phyloP scores from a whole-genome alignment of 75 land plant species.

The Pinus tabuliformis region DNA sequence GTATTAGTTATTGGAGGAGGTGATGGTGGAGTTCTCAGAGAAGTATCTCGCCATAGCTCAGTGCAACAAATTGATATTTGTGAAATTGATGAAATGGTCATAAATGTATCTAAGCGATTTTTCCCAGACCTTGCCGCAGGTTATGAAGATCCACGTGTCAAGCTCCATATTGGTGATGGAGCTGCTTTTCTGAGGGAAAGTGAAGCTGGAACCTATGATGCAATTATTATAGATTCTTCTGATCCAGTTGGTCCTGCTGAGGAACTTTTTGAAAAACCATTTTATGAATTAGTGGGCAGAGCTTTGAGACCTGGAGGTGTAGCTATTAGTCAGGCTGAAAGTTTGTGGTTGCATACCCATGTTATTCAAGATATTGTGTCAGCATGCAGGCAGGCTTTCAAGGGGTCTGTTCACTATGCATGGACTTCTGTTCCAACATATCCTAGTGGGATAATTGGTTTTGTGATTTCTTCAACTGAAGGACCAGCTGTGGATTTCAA shows the following conservation, averaged over 20 bases:
- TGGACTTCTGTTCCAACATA: not conserved
- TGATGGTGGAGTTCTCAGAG: conserved; percentile 74
- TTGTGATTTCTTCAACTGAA: conserved; percentile 83
- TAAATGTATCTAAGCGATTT: conserved; percentile 67
- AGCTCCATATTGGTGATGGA: conserved; percentile 57
- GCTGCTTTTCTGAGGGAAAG: conserved; percentile 77
- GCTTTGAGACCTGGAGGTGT: not conserved
- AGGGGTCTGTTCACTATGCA: not conserved
- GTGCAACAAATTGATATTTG: conserved; percentile 69
- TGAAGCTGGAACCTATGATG: conserved; percentile 89
- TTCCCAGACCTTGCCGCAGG: conserved; percentile 85
- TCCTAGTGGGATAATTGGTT: conserved; percentile 89
- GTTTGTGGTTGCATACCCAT: conserved; percentile 6
- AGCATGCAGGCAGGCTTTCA: not conserved
- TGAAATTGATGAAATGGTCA: conserved; percentile 73
- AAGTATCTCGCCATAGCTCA: conserved; percentile 55
- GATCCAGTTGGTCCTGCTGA: conserved; percentile 59
- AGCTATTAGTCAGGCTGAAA: conserved; percentile 3
- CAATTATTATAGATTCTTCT: conserved; percentile 94
- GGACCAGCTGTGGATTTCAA: conserved; percentile 77
- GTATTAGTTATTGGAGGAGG: conserved; percentile 76
- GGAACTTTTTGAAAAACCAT: conserved; percentile 9
- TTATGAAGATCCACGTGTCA: conserved; percentile 92
- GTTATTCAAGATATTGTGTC: conserved; percentile 2
- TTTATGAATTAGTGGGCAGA: not conserved